These are phyloP conservation scores for Stenocarpella maydis DNA, from an alignment of 2,329 filamentous ascomycete genomes.

Conservation along the genomic window DNA sequence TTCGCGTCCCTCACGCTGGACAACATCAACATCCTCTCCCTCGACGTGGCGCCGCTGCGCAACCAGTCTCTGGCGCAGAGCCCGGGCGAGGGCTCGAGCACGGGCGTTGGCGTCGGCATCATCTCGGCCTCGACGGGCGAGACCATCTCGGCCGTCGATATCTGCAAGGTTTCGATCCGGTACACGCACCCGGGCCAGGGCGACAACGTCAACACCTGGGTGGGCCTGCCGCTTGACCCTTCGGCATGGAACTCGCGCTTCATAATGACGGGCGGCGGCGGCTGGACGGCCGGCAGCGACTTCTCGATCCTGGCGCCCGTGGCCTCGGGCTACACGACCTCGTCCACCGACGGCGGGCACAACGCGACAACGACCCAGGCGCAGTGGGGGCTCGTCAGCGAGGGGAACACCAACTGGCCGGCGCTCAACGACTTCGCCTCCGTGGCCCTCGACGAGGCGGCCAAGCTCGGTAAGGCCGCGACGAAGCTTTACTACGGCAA, in stretches of 20 bases:
- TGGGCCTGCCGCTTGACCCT: slow-evolving; percentile 19
- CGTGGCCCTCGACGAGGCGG: slow-evolving; percentile 54
- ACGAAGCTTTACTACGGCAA: slow-evolving; percentile 57
- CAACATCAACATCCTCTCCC: slow-evolving; percentile 22
- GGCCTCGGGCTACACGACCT: slow-evolving; percentile 28
- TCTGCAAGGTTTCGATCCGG: slow-evolving; percentile 26
- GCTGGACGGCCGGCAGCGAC: slow-evolving; percentile 34
- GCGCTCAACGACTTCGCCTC: slow-evolving; percentile 46
- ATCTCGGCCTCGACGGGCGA: slow-evolving; percentile 3
- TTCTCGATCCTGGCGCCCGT: slow-evolving; percentile 5
- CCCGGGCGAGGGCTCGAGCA: background rate
- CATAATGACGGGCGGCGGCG: slow-evolving; percentile 25
- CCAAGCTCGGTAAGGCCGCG: slow-evolving; percentile 57
- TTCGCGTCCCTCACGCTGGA: slow-evolving; percentile 13
- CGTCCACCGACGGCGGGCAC: slow-evolving; percentile 40
- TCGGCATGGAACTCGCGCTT: slow-evolving; percentile 21
- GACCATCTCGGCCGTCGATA: slow-evolving; percentile 7
- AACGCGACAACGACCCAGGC: slow-evolving; percentile 31
- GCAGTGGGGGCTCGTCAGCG: slow-evolving; percentile 21
- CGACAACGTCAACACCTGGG: slow-evolving; percentile 27
- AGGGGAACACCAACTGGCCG: slow-evolving; percentile 36
- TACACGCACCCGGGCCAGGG: slow-evolving; percentile 28
- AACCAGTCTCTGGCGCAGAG: slow-evolving; percentile 10
- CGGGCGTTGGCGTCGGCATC: slow-evolving; percentile 3
- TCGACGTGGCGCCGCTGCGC: background rate